Base-by-base conservation (phyloP, 2,329 filamentous ascomycete genomes). In the Colletotrichum musae region DNA sequence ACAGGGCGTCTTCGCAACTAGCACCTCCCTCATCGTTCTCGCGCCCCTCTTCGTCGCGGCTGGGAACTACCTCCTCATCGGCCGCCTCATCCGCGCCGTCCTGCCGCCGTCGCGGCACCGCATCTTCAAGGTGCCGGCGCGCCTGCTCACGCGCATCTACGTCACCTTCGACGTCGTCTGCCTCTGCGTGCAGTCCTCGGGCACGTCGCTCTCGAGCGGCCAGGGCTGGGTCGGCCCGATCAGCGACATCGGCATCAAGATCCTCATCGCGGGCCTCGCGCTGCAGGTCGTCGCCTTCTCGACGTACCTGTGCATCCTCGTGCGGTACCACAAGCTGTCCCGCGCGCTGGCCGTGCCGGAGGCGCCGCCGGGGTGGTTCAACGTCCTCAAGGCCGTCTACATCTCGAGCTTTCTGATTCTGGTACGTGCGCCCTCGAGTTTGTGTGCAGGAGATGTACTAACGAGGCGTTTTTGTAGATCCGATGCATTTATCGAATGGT, bases 401-500 rank as follows among this genome's bases (percentile, higher is more conserved):
- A 75, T 84, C 18, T 83, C 84, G 2, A 82, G 82, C n/a, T 70
- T 74, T 6, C 75, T 84, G 66, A 84, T 87, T 51, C 77, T 85
- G 77, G 84, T 86, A 74, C 69, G 82, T 77, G 16, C 4, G 1
- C 2, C 52, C 2, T 3, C 7, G 2, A 41, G 12, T 15, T 3
- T 6, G 5, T 39, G n/a, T 24, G 9, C 12, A 1, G 13, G 9
- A 24, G 7, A n/a, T 4, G n/a, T 2, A 7, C n/a, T 18, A 39
- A 61, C 6, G 1, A 41, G 24, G 21, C 1, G 18, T 26, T 4
- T 5, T 21, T 50, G 32, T n/a, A 87, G 77, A 70, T 86, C 4
- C 84, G 86, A 15, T 86, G 83, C n/a, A 79, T 87, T 32, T 88
- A 85, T 69, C 82, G 86, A n/a, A 81, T 85, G 4, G 80, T 85